Conservation (phyloP, 495 filamentous ascomycete species). For the Lepraria neglecta region DNA sequence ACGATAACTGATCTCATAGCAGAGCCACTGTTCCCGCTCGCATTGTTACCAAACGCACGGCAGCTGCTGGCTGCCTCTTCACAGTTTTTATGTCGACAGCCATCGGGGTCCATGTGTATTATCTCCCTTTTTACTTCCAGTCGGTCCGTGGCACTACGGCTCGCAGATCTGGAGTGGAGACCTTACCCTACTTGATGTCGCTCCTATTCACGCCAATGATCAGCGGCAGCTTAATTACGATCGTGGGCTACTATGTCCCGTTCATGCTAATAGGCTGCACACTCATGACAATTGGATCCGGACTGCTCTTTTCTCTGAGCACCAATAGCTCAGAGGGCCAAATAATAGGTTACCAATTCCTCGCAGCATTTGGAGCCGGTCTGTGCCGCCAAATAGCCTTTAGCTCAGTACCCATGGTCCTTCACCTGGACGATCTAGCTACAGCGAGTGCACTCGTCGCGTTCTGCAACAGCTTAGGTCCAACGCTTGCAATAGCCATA, state of each 20-base stretch:
- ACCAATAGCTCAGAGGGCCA: slow-evolving; percentile 24
- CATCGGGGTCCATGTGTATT: slow-evolving; percentile 33
- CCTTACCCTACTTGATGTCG: slow-evolving; percentile 24
- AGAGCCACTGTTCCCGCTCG: slow-evolving; percentile 34
- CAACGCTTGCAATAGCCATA: slow-evolving; percentile 32
- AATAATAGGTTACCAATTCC: slow-evolving; percentile 37
- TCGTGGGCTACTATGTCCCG: slow-evolving; percentile 36
- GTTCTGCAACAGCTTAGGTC: slow-evolving; percentile 26
- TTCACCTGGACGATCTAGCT: slow-evolving; percentile 19
- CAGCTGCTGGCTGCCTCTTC: slow-evolving; percentile 30
- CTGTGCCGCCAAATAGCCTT: slow-evolving; percentile 12
- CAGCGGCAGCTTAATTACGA: slow-evolving; percentile 33
- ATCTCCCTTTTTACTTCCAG: slow-evolving; percentile 35
- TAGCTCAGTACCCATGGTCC: slow-evolving; percentile 35
- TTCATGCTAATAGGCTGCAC: slow-evolving; percentile 39
- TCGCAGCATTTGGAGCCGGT: slow-evolving; percentile 30
- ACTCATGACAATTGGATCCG: slow-evolving; percentile 35
- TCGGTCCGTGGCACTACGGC: slow-evolving; percentile 24
- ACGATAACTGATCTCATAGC: too few species aligned
- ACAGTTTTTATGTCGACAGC: slow-evolving; percentile 30
- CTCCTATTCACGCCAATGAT: slow-evolving; percentile 23
- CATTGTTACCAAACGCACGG: slow-evolving; percentile 31
- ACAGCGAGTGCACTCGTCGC: slow-evolving; percentile 13
- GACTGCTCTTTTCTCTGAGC: slow-evolving; percentile 32
- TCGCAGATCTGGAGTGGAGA: slow-evolving; percentile 23